Base-by-base conservation (phyloP, 108 stramenopile species). In the Epithemia pelagica region DNA sequence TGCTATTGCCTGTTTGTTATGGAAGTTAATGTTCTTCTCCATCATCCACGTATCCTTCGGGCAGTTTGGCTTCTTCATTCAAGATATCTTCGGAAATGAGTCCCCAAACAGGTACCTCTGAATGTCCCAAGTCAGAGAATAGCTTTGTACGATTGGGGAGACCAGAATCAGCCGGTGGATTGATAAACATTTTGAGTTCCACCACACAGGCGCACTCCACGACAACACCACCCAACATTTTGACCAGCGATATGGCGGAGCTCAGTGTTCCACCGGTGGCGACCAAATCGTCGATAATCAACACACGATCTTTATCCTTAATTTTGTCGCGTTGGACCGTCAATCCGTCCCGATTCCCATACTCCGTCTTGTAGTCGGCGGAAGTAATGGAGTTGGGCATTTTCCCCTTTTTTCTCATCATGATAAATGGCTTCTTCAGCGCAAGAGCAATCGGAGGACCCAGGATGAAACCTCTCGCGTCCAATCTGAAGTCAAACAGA, bases 331-430 rank as follows among this genome's bases (percentile, higher is more conserved):
- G 68, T 71, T 96, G 95, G 1, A 98, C 87, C 23, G 96, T 96
- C 70, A 99, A 70, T 1, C 89, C 90, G n/a, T 77, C 70, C 20
- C 95, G 90, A 1, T 84, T 87, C 33, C 95, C 95, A 78, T 99
- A 99, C 75, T 99, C 98, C 65, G 91, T 95, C 32, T 88, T 66
- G 74, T 99, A 99, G 52, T 78, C 78, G 31, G 62, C 66, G 21
- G 89, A 88, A 19, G 75, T 78, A n/a, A 98, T 71, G 2, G 88
- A 78, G 68, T 98, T 97, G 52, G 98, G 98, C 92, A 99, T 96
- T 83, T 99, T 99, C 5, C 97, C 97, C 76, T 87, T 75, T 76
- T 99, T 99, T 29, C 98, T 79, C 73, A 98, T 93, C 98, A 99
- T 99, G 70, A 98, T 84, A 80, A 98, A 99, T 7, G 97, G 97